Percentiles rank a stretch among this genome's conserved stretches.
phyloP scores from a whole-genome alignment of 495 filamentous ascomycete species.

The Amniculicola lignicola region DNA sequence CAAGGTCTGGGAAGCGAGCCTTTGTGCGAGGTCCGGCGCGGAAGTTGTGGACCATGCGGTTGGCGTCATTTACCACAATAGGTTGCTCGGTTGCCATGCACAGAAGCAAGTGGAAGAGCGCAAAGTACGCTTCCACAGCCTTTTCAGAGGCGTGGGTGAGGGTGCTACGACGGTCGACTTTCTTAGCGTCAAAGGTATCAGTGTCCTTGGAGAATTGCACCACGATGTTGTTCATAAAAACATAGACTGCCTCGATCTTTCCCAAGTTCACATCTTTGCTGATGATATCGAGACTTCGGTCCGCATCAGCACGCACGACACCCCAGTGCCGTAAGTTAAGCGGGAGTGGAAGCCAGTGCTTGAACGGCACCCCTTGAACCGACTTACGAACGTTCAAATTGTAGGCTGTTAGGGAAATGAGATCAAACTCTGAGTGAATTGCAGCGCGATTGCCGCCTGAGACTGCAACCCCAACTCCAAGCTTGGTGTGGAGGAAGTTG shows the following conservation, averaged over 20 bases:
- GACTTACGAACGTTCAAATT: constrained; percentile 37
- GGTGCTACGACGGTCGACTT: constrained; percentile 36
- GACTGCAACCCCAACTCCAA: constrained; percentile 49
- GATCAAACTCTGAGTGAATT: constrained; percentile 50
- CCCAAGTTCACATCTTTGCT: constrained; percentile 14
- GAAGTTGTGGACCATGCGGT: constrained; percentile 41
- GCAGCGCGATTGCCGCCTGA: neutral
- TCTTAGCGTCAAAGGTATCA: constrained; percentile 1
- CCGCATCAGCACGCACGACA: constrained; percentile 35
- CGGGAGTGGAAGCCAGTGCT: constrained; percentile 50
- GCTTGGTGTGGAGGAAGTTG: constrained; percentile 40
- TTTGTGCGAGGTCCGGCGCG: constrained; percentile 44
- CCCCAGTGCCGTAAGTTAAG: constrained; percentile 49
- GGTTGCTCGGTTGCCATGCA: constrained; percentile 37
- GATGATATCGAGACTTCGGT: constrained; percentile 27
- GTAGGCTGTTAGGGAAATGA: constrained; percentile 47
- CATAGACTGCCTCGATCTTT: constrained; percentile 27
- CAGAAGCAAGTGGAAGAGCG: constrained; percentile 52
- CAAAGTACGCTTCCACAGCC: constrained; percentile 54
- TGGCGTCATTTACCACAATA: constrained; percentile 23
- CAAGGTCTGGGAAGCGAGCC: constrained; percentile 47
- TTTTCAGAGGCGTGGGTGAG: constrained; percentile 52
- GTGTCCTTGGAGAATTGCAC: constrained; percentile 47
- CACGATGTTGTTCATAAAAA: constrained; percentile 54
- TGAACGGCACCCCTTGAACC: constrained; percentile 44